Evolutionary conservation across 352 stramenopile genomes (phyloP), one percentile per base, ranked within the genome.

Genomic region (Lagenidium sp.): DNA sequence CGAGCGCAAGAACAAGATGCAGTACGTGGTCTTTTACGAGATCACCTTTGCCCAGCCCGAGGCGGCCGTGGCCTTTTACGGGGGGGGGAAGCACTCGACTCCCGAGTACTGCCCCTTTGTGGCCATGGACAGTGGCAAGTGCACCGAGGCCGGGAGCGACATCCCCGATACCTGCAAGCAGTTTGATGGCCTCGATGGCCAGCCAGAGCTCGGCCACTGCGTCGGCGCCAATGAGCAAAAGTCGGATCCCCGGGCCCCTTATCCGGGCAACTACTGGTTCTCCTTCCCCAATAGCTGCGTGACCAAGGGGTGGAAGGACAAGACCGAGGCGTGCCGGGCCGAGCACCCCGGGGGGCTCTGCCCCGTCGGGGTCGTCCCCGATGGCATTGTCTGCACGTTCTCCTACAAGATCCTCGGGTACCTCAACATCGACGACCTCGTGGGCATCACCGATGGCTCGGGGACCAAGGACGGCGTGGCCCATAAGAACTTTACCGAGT

Each of bases 21-120:
- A 71, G 43, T 80, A 83, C 53, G 39, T 88, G 0, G 62, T 68
- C n/a, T 82, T 88, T 43, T 84, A 85, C 55, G 59, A 84, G 50
- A 67, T 82, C 36, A 69, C 43, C 22, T 65, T 88, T 26, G 67
- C 75, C n/a, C 72, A 85, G 50, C 69, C 71, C 0, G 76, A 57
- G 11, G 48, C 50, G 25, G 47, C 65, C 30, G 52, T 86, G 26
- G 62, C 65, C 34, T n/a, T n/a, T n/a, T 63, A 76, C 41, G 82
- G 81, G 44, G 54, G 57, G 29, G 57, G 47, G 40, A 50, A 60
- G 29, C 54, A 66, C 50, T 50, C 36, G 1, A 50, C 57, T 0
- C 40, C 44, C 7, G 73, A 85, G 53, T 83, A 82, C 43, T 57
- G 65, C 7, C 54, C 64, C 4, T 83, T 79, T 26, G 46, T 85